Evolutionary conservation across 2,329 filamentous ascomycete species (phyloP), one percentile per base, ranked within the genome.

Genomic region (Chlorencoelia australis): DNA sequence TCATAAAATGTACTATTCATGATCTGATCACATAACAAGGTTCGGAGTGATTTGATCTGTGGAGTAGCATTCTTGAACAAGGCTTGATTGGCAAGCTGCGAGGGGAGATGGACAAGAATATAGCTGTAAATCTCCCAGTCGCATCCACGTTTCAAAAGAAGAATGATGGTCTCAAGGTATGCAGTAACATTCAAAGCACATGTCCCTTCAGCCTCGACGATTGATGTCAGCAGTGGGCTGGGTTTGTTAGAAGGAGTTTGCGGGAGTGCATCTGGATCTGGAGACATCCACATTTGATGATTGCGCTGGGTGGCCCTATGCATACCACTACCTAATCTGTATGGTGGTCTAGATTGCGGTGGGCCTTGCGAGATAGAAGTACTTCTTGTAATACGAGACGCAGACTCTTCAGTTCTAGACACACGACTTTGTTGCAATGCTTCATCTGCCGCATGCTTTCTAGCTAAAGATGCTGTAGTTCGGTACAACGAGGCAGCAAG

Each of bases 121-220:
- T 89, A 95, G 59, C 85, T 89, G 65, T 94, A 94, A 2, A 94
- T 67, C 55, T 96, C 87, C 88, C 89, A 96, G 43, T 91, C 80
- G 31, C 75, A 73, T 26, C 80, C 82, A 37, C 77, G 71, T 46
- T 82, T 75, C 28, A 94, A 63, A n/a, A 91, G 63, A n/a, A 69
- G 68, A 17, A 85, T 72, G 24, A 93, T 67, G 8, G 77, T 69
- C 44, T 88, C 82, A n/a, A 94, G 67, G 82, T 86, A 94, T 2
- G 45, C 30, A 28, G 38, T 39, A 17, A 58, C 48, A 20, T 52
- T 42, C 5, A 58, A 39, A 6, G 38, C 32, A 21, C 37, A 47
- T 26, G 20, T 11, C 9, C 7, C 33, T 35, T 21, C n/a, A n/a
- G 8, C 33, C 7, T 42, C 43, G 6, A 47, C 29, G 9, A 48